Evolutionary conservation across 495 filamentous ascomycete species (phyloP).

Genomic region (Penicillium angulare): DNA sequence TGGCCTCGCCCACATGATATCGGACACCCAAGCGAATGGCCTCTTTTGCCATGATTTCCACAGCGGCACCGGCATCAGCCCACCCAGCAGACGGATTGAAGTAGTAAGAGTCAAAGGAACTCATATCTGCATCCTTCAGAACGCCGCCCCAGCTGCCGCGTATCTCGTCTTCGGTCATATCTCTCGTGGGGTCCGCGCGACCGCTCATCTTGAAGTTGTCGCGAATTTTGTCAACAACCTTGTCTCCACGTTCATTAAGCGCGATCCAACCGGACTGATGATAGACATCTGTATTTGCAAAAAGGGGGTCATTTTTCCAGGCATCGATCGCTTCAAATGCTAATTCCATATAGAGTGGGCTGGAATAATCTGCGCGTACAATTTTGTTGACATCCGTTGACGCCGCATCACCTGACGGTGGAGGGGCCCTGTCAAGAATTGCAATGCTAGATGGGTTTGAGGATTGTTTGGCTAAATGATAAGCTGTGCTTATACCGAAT

Average conservation of each 20-base stretch:
- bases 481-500: constrained; percentile 44
- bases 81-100: constrained; percentile 41
- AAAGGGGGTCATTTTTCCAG: constrained; percentile 24
- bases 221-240: constrained; percentile 26
- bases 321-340: constrained; percentile 32
- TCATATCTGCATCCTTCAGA: constrained; percentile 25
- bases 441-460: constrained; percentile 26
- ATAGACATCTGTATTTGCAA: constrained; percentile 24
- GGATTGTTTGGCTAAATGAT: constrained; percentile 32
- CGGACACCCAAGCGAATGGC: constrained; percentile 30
- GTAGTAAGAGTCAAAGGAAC: constrained; percentile 28
- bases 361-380: constrained; percentile 35
- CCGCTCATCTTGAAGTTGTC: constrained; percentile 30
- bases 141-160: constrained; percentile 27
- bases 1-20: constrained; percentile 32
- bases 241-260: constrained; percentile 28
- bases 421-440: constrained; percentile 34
- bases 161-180: constrained; percentile 30
- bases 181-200: constrained; percentile 11
- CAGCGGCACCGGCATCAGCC: constrained; percentile 36
- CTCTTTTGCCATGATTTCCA: constrained; percentile 30
- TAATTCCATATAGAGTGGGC: constrained; percentile 30
- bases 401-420: constrained; percentile 24
- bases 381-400: constrained; percentile 37
- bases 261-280: constrained; percentile 37